Evolutionary conservation across 345 rosid species (phyloP).

Genomic region (Pistacia atlantica): DNA sequence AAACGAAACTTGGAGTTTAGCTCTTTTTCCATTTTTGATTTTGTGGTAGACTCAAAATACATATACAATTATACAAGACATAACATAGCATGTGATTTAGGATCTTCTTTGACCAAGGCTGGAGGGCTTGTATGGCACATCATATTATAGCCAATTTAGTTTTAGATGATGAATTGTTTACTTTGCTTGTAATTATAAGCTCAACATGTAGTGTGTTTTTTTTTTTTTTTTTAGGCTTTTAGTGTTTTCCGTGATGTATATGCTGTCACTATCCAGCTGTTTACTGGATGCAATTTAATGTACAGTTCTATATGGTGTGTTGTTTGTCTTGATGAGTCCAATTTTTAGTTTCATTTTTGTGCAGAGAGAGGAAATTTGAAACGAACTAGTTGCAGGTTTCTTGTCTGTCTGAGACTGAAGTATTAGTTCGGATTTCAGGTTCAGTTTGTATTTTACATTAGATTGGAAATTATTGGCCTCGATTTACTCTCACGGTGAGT

Average conservation of each 20-base stretch:
- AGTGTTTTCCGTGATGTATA: constrained; percentile 15
- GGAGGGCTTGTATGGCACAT: not conserved
- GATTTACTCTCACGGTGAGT: too few species aligned
- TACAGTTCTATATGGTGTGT: constrained; percentile 16
- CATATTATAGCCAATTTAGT: not conserved
- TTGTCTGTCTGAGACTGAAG: not conserved
- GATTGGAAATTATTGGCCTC: too few species aligned
- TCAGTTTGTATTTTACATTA: not conserved
- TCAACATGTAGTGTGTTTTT: not conserved
- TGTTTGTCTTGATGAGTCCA: not conserved
- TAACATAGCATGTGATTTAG: constrained; percentile 22
- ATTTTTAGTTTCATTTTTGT: constrained; percentile 9
- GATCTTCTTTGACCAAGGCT: constrained; percentile 22
- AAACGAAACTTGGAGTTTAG: constrained; percentile 29
- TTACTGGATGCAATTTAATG: constrained; percentile 10
- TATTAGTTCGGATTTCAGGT: not conserved
- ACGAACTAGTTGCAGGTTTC: not conserved
- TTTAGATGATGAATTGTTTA: constrained; percentile 14
- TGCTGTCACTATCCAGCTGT: constrained; percentile 18
- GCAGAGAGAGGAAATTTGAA: not conserved
- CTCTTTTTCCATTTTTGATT: not conserved
- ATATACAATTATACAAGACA: not conserved
- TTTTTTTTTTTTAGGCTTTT: too few species aligned
- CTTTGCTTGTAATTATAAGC: constrained; percentile 5
- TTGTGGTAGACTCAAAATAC: constrained; percentile 2